Evolutionary conservation across 192 early-diverging fungal species (phyloP).

Genomic region (Gonapodya prolifera): DNA sequence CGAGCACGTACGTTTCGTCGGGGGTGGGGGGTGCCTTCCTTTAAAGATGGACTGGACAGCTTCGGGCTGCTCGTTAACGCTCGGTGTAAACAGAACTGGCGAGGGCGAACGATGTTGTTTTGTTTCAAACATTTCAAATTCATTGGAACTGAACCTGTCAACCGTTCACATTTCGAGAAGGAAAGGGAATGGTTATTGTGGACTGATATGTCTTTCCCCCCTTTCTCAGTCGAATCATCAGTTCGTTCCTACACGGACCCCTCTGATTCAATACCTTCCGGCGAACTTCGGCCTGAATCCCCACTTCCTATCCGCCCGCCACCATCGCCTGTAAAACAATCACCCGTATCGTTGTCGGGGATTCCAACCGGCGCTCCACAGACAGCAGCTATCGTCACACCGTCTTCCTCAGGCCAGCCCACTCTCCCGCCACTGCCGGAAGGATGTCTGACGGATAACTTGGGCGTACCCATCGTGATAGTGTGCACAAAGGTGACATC

Average conservation of each 20-base stretch:
- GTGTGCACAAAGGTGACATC: conserved; percentile 68
- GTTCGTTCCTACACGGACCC: not conserved
- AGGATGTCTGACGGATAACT: conserved; percentile 71
- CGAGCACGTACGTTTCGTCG: conserved; percentile 52
- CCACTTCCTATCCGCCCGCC: conserved; percentile 8
- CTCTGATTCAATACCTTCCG: not conserved
- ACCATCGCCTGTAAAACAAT: conserved; percentile 2
- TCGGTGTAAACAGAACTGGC: not conserved
- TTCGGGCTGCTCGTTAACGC: not conserved
- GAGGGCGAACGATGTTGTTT: too few relatives aligned
- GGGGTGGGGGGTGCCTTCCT: conserved; percentile 56
- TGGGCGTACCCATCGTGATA: conserved; percentile 79
- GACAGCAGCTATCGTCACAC: conserved; percentile 17
- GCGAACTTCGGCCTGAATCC: not conserved
- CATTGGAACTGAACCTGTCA: too few relatives aligned
- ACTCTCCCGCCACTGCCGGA: conserved; percentile 58
- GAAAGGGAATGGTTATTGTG: too few relatives aligned
- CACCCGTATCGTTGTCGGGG: not conserved
- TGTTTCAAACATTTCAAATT: conserved; percentile 1
- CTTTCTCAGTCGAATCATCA: not conserved
- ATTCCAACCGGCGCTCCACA: conserved; percentile 11
- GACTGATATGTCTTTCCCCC: not conserved
- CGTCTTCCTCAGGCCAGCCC: conserved; percentile 20
- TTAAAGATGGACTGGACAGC: conserved; percentile 34
- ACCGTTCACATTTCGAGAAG: too few relatives aligned